These are phyloP conservation scores for Firmiana major DNA, from an alignment of 345 rosid species.

Conservation along the genomic window DNA sequence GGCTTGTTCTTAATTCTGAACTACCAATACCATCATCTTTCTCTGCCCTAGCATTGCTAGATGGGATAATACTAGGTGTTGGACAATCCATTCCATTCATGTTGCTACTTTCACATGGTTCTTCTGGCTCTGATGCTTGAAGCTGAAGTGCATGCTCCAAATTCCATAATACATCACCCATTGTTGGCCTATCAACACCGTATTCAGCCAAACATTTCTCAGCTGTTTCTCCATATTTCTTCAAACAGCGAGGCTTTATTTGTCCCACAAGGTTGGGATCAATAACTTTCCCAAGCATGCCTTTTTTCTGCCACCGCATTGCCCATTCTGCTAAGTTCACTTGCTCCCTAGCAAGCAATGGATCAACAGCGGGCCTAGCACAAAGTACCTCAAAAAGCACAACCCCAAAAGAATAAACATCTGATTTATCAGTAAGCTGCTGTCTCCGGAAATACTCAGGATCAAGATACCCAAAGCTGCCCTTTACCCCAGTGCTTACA, in stretches of 20 bases:
- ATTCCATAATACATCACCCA: conserved; percentile 95
- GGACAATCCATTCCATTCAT: conserved; percentile 14
- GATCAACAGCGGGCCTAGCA: conserved; percentile 94
- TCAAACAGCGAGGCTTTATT: conserved; percentile 61
- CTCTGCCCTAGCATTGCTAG: conserved; percentile 23
- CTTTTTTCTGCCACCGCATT: conserved; percentile 88
- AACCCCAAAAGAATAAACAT: conserved; percentile 92
- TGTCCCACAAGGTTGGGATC: conserved; percentile 68
- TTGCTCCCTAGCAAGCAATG: conserved; percentile 85
- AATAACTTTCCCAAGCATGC: conserved; percentile 65
- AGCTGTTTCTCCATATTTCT: conserved; percentile 84
- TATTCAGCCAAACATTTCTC: conserved; percentile 97
- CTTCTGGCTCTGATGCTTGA: conserved; percentile 53
- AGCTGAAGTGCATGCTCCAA: conserved; percentile 75
- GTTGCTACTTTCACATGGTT: conserved; percentile 30
- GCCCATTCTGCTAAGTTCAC: conserved; percentile 99
- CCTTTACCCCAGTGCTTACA: conserved; percentile 94
- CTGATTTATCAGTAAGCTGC: conserved; percentile 93
- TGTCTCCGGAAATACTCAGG: conserved; percentile 96
- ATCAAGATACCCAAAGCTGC: conserved; percentile 97
- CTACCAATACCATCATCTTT: conserved; percentile 36
- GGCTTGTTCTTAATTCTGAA: conserved; percentile 56
- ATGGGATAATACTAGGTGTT: conserved; percentile 20
- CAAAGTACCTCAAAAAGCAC: conserved; percentile 92
- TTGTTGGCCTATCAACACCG: conserved; percentile 85